Conservation (phyloP, 768 basidiomycete species). For the Lenzites betulinus region DNA sequence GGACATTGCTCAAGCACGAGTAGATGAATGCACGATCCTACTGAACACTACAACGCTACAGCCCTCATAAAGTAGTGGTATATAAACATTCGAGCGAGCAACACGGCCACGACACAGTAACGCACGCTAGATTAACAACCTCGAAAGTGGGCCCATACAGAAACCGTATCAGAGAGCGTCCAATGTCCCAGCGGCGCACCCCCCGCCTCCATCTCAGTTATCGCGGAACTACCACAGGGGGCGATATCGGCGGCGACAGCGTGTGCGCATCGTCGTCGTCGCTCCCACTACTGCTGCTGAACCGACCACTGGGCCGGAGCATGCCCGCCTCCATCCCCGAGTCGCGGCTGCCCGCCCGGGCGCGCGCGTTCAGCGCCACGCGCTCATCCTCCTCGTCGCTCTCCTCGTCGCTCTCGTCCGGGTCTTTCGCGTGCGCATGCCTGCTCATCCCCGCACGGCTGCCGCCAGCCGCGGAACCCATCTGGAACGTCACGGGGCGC, state of each 20-base stretch:
- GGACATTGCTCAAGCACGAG: no score
- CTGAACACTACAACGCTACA: no score
- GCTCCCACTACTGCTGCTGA: not conserved
- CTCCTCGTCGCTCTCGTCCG: not conserved
- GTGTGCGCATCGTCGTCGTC: conserved; percentile 6
- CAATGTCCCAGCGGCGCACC: not conserved
- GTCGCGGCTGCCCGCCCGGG: not conserved
- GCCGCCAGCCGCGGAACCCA: not conserved
- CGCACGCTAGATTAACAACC: not conserved
- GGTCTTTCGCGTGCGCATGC: not conserved
- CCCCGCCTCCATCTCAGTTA: not conserved
- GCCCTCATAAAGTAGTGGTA: not conserved
- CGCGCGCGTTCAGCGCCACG: conserved; percentile 1
- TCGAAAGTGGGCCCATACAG: not conserved
- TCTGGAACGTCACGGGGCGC: no score
- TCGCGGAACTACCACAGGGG: not conserved
- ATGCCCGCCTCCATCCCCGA: not conserved
- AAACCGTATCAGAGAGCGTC: not conserved
- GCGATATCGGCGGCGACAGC: conserved; percentile 1
- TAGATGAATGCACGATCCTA: no score
- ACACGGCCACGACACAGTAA: not conserved
- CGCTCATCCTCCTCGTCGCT: not conserved
- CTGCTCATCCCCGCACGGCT: not conserved
- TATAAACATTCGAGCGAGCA: not conserved
- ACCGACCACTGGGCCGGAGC: not conserved